These are phyloP conservation scores for Aureobasidium sp. DNA, from an alignment of 2,329 filamentous ascomycete genomes.

Conservation along the genomic window DNA sequence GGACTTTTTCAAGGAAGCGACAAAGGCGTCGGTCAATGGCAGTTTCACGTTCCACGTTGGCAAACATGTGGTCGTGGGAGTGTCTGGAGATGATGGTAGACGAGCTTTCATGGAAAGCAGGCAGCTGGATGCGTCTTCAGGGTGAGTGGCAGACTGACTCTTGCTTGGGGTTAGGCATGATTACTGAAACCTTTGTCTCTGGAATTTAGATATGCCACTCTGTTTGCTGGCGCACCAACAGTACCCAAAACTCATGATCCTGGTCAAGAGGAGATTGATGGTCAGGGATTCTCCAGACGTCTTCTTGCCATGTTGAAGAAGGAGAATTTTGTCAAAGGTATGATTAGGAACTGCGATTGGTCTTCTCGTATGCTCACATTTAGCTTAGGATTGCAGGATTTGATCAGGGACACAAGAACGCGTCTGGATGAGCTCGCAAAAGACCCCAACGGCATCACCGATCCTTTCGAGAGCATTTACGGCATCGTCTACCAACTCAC, in stretches of 20 bases:
- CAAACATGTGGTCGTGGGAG: conserved; percentile 35
- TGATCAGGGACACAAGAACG: conserved; percentile 37
- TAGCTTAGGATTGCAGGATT: conserved; percentile 28
- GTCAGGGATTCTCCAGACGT: conserved; percentile 23
- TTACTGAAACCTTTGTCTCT: conserved; percentile 20
- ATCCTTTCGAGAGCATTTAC: conserved; percentile 49
- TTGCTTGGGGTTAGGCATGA: not conserved
- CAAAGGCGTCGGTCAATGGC: conserved; percentile 28
- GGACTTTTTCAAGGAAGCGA: conserved; percentile 36
- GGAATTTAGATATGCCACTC: conserved; percentile 5
- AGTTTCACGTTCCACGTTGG: conserved; percentile 46
- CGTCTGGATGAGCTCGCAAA: conserved; percentile 32
- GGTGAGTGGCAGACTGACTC: conserved; percentile 24
- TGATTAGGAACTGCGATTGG: not conserved
- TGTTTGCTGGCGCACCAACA: conserved; percentile 9
- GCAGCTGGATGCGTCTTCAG: conserved; percentile 37
- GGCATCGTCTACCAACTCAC: conserved; percentile 48
- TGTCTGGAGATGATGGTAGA: conserved; percentile 37
- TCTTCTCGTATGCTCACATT: not conserved
- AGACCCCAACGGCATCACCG: conserved; percentile 32
- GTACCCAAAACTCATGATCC: not conserved
- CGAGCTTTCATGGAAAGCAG: conserved; percentile 40
- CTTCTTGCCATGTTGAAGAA: conserved; percentile 32
- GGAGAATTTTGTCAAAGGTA: conserved; percentile 31
- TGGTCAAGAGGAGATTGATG: not conserved